Evolutionary conservation across 148 eudicot species (phyloP), one percentile per base, ranked within the genome.

Genomic region (Cornus suecica): DNA sequence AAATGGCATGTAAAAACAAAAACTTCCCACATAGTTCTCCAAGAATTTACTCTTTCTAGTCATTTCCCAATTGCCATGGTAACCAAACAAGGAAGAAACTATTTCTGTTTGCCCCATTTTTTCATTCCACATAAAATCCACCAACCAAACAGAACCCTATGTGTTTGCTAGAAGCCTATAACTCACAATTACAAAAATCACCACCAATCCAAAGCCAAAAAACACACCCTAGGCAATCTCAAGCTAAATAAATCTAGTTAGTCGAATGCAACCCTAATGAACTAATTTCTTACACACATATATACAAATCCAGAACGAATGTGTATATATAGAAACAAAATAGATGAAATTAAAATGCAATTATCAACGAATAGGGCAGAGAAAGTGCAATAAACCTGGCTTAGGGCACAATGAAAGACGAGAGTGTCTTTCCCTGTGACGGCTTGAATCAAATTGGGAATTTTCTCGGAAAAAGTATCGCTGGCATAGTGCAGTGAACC

Each of bases 361-460:
- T 16, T 11, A 48, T 11, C 54, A 48, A 48, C 15, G 18, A 48
- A 48, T 26, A 8, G 32, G 30, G 42, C 6, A 31, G 41, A 32
- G 75, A 29, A 22, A 66, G 37, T 4, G n/a, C 41, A 67, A 73
- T 37, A 56, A 2, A 92, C 98, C 97, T 94, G 98, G 79, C 98
- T 94, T 28, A 94, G 95, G 75, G 98, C 98, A 76, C 98, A 94
- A 52, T 94, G 98, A 77, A 94, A 94, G 67, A 94, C 91, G 16
- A 94, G 91, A 78, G 96, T 90, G 56, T 94, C 98, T 80, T 88
- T 92, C 78, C 86, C 94, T 24, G 79, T 86, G 66, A 88, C 85
- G 66, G 91, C 83, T 48, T 89, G 86, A 74, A 90, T 42, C 8
- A 94, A 89, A 74, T 60, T 86, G 45, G 98, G 98, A 65, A 94